phyloP scores from a whole-genome alignment of 1,139 yeast species.

The Candida mesenterica region DNA sequence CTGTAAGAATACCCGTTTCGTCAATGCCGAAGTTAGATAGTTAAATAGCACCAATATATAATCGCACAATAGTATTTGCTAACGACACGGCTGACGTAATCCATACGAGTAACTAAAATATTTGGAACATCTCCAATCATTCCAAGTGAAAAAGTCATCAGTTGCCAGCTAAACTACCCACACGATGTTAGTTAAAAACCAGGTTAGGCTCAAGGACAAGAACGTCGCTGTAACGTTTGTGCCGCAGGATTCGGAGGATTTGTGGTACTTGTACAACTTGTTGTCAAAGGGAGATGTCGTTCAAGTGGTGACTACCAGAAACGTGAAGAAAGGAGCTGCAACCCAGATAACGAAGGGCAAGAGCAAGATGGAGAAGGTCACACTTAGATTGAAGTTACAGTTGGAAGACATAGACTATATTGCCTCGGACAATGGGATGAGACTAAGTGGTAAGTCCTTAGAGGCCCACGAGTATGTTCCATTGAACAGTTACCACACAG shows the following conservation, averaged over 20 bases:
- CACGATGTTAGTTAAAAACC: conserved; percentile 49
- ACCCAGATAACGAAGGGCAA: conserved; percentile 27
- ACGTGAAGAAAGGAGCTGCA: conserved; percentile 47
- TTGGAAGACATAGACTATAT: conserved; percentile 76
- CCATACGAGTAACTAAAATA: background rate
- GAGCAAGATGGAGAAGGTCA: conserved; percentile 56
- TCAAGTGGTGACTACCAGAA: conserved; percentile 64
- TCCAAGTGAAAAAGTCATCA: background rate
- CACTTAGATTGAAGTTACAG: conserved; percentile 53
- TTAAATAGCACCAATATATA: background rate
- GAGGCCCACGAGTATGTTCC: conserved; percentile 79
- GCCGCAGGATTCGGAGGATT: conserved; percentile 89
- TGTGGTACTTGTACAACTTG: conserved; percentile 85
- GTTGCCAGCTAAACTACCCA: background rate
- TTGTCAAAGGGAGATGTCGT: conserved; percentile 75
- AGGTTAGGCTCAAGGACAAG: conserved; percentile 54
- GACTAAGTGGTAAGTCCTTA: conserved; percentile 77
- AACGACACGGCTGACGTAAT: background rate
- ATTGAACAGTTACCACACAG: conserved; percentile 82
- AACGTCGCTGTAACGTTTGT: conserved; percentile 64
- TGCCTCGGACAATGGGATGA: conserved; percentile 71
- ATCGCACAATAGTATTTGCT: too few species aligned
- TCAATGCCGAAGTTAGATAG: conserved; percentile 72
- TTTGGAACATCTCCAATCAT: background rate
- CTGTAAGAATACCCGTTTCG: conserved; percentile 67